Percentiles rank a stretch among this genome's conserved stretches.
These are phyloP conservation scores for Curvularia sp. DNA, from an alignment of 2,329 filamentous ascomycete species.

Conservation along the genomic window DNA sequence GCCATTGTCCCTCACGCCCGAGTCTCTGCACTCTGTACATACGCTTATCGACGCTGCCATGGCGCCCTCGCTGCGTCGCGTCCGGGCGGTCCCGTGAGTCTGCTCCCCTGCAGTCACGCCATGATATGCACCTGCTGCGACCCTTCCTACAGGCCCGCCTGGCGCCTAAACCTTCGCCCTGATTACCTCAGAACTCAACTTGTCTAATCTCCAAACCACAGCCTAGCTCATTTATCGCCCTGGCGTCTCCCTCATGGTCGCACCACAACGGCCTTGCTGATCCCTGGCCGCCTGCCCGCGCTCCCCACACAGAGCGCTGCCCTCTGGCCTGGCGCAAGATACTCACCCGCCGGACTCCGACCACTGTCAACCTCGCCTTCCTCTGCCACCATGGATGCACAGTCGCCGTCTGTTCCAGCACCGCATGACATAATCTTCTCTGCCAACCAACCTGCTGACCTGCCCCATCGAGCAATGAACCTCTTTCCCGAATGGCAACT, in stretches of 20 bases:
- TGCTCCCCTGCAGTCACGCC: slow-evolving; percentile 5
- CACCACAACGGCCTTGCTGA: slow-evolving; percentile 18
- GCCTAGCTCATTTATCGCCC: slow-evolving; percentile 15
- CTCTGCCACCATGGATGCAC: slow-evolving; percentile 4
- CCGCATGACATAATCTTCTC: slow-evolving; percentile 36
- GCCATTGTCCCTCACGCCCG: not conserved
- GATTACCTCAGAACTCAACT: slow-evolving; percentile 38
- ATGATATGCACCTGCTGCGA: slow-evolving; percentile 11
- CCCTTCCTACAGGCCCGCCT: slow-evolving; percentile 22
- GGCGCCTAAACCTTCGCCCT: slow-evolving; percentile 22
- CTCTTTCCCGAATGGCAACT: slow-evolving; percentile 38
- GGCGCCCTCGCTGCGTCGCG: slow-evolving; percentile 19
- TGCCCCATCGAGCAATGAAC: slow-evolving; percentile 32
- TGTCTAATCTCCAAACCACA: slow-evolving; percentile 30
- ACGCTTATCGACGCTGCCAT: slow-evolving; percentile 5
- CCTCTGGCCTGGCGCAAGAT: not conserved
- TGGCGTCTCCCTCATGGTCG: slow-evolving; percentile 18
- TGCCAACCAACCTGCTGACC: slow-evolving; percentile 35
- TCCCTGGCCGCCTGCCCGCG: not conserved
- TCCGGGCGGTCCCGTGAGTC: slow-evolving; percentile 37
- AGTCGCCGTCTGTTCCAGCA: slow-evolving; percentile 1
- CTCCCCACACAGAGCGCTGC: not conserved
- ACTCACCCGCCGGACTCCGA: slow-evolving; percentile 16
- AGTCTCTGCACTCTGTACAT: not conserved
- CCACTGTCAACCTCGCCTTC: slow-evolving; percentile 11